Percentiles rank a stretch among this genome's conserved stretches.
phyloP scores from a whole-genome alignment of 495 filamentous ascomycete genomes.

The Penicillium samsonianum region DNA sequence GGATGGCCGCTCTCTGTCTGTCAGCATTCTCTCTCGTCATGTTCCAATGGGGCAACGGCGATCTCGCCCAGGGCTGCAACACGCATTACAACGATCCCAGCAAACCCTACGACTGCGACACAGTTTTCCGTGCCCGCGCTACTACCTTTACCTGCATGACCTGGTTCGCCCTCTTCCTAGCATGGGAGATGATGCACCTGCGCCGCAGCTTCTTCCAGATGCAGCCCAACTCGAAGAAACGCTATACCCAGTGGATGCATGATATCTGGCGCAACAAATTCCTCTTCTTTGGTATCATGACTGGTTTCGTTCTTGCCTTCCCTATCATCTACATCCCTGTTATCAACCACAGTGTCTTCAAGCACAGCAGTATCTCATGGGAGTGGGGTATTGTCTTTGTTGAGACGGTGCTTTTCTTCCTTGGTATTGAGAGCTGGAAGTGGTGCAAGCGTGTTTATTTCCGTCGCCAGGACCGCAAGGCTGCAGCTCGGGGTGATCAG shows the following conservation, averaged over 20 bases:
- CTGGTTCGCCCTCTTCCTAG: slow-evolving; percentile 72
- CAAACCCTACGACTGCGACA: slow-evolving; percentile 52
- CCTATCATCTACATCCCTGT: slow-evolving; percentile 72
- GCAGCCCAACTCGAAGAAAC: slow-evolving; percentile 54
- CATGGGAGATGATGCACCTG: slow-evolving; percentile 72
- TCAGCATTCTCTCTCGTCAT: slow-evolving; percentile 64
- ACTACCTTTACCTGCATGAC: slow-evolving; percentile 72
- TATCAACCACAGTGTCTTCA: slow-evolving; percentile 68
- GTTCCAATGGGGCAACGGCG: slow-evolving; percentile 65
- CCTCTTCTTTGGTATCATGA: slow-evolving; percentile 68
- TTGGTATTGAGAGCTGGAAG: slow-evolving; percentile 68
- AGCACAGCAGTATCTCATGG: slow-evolving; percentile 69
- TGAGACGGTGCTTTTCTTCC: slow-evolving; percentile 61
- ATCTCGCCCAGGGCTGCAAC: slow-evolving; percentile 65
- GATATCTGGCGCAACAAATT: slow-evolving; percentile 73
- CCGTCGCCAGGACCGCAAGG: slow-evolving; percentile 35
- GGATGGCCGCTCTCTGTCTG: slow-evolving; percentile 69
- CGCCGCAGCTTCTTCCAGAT: slow-evolving; percentile 69
- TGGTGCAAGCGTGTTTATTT: slow-evolving; percentile 60
- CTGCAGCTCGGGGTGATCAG: slow-evolving; percentile 6
- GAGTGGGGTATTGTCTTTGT: slow-evolving; percentile 69
- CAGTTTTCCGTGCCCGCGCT: slow-evolving; percentile 70
- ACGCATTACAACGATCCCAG: slow-evolving; percentile 44
- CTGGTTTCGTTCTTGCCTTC: slow-evolving; percentile 70
- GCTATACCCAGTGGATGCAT: slow-evolving; percentile 57